Evolutionary conservation across 2,329 filamentous ascomycete genomes (phyloP), one percentile per base, ranked within the genome.

Genomic region (Sclerotiophoma versabilis): DNA sequence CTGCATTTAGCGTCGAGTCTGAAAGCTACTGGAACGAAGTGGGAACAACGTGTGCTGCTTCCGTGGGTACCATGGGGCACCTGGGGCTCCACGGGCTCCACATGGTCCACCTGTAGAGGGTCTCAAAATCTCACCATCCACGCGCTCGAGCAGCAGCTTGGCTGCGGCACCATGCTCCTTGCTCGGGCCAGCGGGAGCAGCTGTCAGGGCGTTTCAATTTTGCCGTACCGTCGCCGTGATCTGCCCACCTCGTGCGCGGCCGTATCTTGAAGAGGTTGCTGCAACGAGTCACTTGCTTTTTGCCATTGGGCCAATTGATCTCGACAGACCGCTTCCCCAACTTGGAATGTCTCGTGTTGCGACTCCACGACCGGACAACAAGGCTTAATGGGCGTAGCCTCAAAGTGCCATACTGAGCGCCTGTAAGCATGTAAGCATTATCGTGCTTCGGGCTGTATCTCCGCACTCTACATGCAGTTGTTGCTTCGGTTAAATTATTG

Each of bases 121-220:
- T 51, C 53, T 56, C 34, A 41, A 50, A 57, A 60, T 55, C 57
- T 53, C 45, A 58, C 49, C 42, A 54, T 49, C 49, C 49, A 49
- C 38, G 47, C 43, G 58, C 55, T 58, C 49, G 55, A 62, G 57
- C 54, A 55, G 50, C 54, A 52, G n/a, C 36, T 27, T 59, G 53
- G 59, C 53, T 58, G 60, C 44, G 57, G 60, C 43, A 44, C 48
- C 26, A 6, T 45, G 27, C 50, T 29, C 50, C 45, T 32, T 43
- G 37, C 57, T 64, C 65, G 63, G 65, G 39, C 60, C 63, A 66
- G 49, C 63, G 64, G 64, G 64, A 63, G 48, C 27, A 56, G 32
- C 37, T 57, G 52, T 62, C 39, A 60, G 29, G 22, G 54, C 46
- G 46, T 43, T 53, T 36, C 38, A 43, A 50, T 54, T 61, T 38